Evolutionary conservation across 2,329 filamentous ascomycete genomes (phyloP), one percentile per base, ranked within the genome.

Genomic region (Rutstroemia sp.): DNA sequence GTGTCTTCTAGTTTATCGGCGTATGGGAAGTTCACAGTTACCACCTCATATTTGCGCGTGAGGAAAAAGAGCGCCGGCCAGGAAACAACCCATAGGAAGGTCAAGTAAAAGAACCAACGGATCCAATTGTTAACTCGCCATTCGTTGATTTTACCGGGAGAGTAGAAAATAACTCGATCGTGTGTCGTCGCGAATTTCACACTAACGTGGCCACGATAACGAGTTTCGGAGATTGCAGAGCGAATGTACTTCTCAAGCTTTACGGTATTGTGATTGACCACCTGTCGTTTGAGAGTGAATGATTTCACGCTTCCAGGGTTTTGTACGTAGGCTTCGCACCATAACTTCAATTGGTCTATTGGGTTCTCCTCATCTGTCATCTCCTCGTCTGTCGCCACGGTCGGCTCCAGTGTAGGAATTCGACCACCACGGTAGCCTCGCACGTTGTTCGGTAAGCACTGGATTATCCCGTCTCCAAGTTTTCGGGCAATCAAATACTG

Each of bases 1-100:
- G 61, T 60, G 21, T 58, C 57, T 9, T 57, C 45, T 5, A 54
- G 19, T 8, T 46, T 45, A 58, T 64, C 57, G 2, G 62, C 63
- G 44, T 67, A 69, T 6, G 56, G 48, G 39, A 57, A 90, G 37
- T 83, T 75, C 0, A 79, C 78, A 23, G 75, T 73, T 2, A 82
- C 77, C 2, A 88, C 83, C 61, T 85, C 79, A 72, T 85, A 91
- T 50, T 80, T 76, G 66, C 80, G 82, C 1, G 87, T 90, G 18
- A 78, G 72, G 67, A 89, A 78, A 71, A 81, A 85, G 14, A 91
- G 75, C 57, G 80, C 79, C 0, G 87, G 87, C 87, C 87, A 91
- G 3, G 80, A 74, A 63, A 91, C 75, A 56, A 91, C 65, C 77
- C 86, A 87, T 12, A 87, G 70, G 59, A 90, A 81, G 0, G 82